A percentile compares a stretch with the other conserved stretches of the same genome.
phyloP scores from a whole-genome alignment of 495 filamentous ascomycete species.

The Penicillium lagena region DNA sequence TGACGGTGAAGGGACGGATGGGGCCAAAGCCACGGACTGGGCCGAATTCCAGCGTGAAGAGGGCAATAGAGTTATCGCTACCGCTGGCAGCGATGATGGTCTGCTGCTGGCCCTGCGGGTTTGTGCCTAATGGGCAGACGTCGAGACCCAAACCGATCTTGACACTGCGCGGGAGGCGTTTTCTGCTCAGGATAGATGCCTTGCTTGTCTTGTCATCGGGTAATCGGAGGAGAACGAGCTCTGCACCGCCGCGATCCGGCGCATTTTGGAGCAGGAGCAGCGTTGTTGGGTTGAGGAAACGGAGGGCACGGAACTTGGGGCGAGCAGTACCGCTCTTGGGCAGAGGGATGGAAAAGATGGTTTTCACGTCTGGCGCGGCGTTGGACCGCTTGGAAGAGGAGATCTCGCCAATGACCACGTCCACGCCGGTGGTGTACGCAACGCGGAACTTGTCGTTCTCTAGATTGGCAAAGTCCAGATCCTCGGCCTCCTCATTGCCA shows the following conservation, averaged over 20 bases:
- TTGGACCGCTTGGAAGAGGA: conserved; percentile 33
- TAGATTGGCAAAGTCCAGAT: conserved; percentile 68
- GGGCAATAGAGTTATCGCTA: conserved; percentile 71
- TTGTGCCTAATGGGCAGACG: conserved; percentile 56
- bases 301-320: conserved; percentile 57
- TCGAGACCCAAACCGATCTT: conserved; percentile 70
- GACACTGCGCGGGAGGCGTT: conserved; percentile 48
- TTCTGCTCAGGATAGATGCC: conserved; percentile 43
- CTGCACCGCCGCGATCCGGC: conserved; percentile 52
- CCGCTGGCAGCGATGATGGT: conserved; percentile 76
- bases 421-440: conserved; percentile 73
- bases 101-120: conserved; percentile 55
- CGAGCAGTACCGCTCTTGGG: conserved; percentile 37
- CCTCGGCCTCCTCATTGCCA: conserved; percentile 64
- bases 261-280: conserved; percentile 46
- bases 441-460: conserved; percentile 51
- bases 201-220: conserved; percentile 10
- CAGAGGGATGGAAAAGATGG: conserved; percentile 55
- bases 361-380: conserved; percentile 47
- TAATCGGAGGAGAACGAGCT: conserved; percentile 61
- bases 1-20: conserved; percentile 54
- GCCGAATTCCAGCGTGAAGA: conserved; percentile 64
- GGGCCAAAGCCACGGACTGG: conserved; percentile 46
- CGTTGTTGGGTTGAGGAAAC: conserved; percentile 60
- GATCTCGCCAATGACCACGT: conserved; percentile 51